Conservation (phyloP, 768 basidiomycete species). For the Panus rudis region DNA sequence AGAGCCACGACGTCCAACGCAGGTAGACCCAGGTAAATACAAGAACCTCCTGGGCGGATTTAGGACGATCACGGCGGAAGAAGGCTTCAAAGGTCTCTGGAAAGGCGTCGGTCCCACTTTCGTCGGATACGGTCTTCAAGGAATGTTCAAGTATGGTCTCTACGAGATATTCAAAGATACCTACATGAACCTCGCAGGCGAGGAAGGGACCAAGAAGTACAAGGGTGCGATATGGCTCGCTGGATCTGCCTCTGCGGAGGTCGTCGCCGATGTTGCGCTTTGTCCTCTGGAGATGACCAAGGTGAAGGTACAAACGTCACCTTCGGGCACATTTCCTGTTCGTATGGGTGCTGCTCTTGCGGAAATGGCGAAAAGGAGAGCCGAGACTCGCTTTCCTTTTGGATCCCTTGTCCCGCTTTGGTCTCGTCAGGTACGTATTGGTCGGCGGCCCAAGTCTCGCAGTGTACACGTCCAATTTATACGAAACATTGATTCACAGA, state of each 20-base stretch:
- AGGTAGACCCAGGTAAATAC: slow-evolving; percentile 78
- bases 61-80: slow-evolving; percentile 64
- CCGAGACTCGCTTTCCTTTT: slow-evolving; percentile 78
- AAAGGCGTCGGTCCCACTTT: slow-evolving; percentile 93
- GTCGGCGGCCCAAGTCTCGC: neutral
- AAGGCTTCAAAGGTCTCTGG: slow-evolving; percentile 83
- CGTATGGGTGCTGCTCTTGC: slow-evolving; percentile 62
- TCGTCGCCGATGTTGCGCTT: slow-evolving; percentile 93
- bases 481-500: slow-evolving; percentile 39
- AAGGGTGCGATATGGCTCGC: slow-evolving; percentile 90
- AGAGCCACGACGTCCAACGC: slow-evolving; percentile 1
- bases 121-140: slow-evolving; percentile 91
- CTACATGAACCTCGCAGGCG: slow-evolving; percentile 86
- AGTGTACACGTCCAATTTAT: neutral
- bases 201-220: slow-evolving; percentile 73
- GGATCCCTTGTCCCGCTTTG: slow-evolving; percentile 81
- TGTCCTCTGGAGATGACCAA: slow-evolving; percentile 94
- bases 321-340: slow-evolving; percentile 69
- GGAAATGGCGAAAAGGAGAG: slow-evolving; percentile 62
- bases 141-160: slow-evolving; percentile 98
- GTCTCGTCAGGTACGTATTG: slow-evolving; percentile 67
- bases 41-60: slow-evolving; percentile 57
- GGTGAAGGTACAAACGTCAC: slow-evolving; percentile 83
- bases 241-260: slow-evolving; percentile 89
- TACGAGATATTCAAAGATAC: slow-evolving; percentile 95